phyloP scores from a whole-genome alignment of 495 filamentous ascomycete species.

The Rhypophila decipiens region DNA sequence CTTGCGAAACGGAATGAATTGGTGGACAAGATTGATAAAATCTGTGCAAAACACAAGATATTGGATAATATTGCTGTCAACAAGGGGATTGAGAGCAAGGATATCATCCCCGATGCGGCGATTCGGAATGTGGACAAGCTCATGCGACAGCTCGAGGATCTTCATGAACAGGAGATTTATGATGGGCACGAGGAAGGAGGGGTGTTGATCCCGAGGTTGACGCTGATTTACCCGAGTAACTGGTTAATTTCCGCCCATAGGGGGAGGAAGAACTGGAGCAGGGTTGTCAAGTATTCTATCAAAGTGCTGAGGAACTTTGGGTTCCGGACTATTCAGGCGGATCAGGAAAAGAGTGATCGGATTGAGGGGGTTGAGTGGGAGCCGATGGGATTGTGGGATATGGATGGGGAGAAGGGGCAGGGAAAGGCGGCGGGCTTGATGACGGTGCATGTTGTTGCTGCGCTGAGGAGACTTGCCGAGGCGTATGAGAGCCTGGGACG shows the following conservation, averaged over 20 bases:
- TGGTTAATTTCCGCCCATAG: conserved; percentile 36
- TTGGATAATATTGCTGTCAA: neutral
- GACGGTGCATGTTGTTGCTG: conserved; percentile 34
- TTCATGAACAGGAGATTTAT: conserved; percentile 32
- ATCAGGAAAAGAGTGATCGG: too few relatives aligned
- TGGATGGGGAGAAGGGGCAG: conserved; percentile 11
- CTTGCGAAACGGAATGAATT: conserved; percentile 20
- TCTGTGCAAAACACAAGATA: conserved; percentile 6
- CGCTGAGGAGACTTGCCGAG: conserved; percentile 30
- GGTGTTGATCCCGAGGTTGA: conserved; percentile 30
- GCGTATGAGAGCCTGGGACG: conserved; percentile 25
- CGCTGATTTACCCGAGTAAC: conserved; percentile 36
- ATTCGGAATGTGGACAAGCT: conserved; percentile 26
- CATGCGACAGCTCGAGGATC: conserved; percentile 28
- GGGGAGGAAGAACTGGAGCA: conserved; percentile 29
- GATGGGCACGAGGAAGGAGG: too few relatives aligned
- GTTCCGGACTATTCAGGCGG: conserved; percentile 22
- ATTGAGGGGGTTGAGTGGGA: conserved; percentile 18
- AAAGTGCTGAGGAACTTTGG: conserved; percentile 40
- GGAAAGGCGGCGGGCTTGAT: conserved; percentile 28
- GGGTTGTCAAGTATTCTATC: conserved; percentile 28
- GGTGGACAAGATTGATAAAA: conserved; percentile 4
- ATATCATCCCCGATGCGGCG: conserved; percentile 21
- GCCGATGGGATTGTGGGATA: conserved; percentile 17
- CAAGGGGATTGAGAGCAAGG: neutral